Evolutionary conservation across 2,329 filamentous ascomycete species (phyloP), one percentile per base, ranked within the genome.

Genomic region (Venturia effusa): DNA sequence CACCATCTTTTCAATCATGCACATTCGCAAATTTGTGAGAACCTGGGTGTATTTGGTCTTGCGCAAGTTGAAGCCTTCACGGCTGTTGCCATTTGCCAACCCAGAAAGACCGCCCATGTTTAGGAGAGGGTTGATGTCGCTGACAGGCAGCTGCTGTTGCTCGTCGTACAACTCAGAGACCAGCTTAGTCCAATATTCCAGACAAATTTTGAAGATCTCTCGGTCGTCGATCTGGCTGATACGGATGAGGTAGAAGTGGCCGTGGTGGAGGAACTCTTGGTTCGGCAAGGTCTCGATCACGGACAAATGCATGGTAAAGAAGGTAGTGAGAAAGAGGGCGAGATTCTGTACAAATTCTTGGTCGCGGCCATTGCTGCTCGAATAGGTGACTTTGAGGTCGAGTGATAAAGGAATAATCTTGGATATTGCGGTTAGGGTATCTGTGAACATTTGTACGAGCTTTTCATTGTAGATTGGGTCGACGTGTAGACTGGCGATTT

Each of bases 1-100:
- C 39, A 99, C 94, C 94, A 99, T 99, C 82, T 97, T 97, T 79
- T 99, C 94, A 67, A 99, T 97, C 94, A 99, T 99, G 68, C 99
- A 94, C 30, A 93, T 89, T 68, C 94, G 88, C 64, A 99, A 82
- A 74, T 96, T 97, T 11, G 93, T 93, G 61, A 99, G 80, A 24
- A 99, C 89, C 73, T 97, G 92, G 68, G 88, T 88, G 77, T 97
- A 99, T 78, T 97, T 97, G 83, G 99, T 93, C 80, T 99, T 99
- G 66, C 95, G 88, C 55, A 99, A 84, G 70, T 87, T 88, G 72
- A 96, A 96, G 75, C 92, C 96, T 73, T 96, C 92, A 61, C 91
- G 88, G 1, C 92, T 92, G 55, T 92, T 92, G 63, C 89, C 88
- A 66, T 89, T 89, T 22, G 89, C 83, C 27, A 67, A 79, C 60